Conservation (phyloP, 306 rosid species). For the Cucurbita pepo region DNA sequence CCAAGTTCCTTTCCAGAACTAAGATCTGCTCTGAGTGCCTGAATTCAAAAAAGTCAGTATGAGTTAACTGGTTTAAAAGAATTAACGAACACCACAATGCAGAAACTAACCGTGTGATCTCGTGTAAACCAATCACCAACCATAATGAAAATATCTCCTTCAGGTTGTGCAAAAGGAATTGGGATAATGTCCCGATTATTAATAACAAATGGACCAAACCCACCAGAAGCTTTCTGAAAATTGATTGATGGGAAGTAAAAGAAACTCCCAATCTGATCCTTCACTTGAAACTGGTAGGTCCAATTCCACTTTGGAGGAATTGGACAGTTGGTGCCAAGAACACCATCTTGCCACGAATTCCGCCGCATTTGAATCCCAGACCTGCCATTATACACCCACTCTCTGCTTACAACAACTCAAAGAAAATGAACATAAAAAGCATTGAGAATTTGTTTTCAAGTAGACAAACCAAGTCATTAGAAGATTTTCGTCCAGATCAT, state of each 20-base stretch:
- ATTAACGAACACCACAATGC: neutral
- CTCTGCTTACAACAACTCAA: neutral
- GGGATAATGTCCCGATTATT: constrained; percentile 39
- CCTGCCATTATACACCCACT: constrained; percentile 23
- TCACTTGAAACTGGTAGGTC: constrained; percentile 84
- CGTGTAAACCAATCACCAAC: constrained; percentile 77
- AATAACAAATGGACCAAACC: constrained; percentile 61
- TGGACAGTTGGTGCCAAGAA: constrained; percentile 81
- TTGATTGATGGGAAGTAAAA: constrained; percentile 68
- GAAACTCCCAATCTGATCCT: constrained; percentile 95
- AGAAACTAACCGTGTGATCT: constrained; percentile 46
- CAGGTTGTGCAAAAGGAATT: constrained; percentile 60
- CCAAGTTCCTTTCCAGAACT: constrained; percentile 60
- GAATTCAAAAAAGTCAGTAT: neutral
- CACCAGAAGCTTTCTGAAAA: constrained; percentile 83
- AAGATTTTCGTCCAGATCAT: constrained; percentile 59
- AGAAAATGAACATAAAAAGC: no score
- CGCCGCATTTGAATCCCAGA: constrained; percentile 76
- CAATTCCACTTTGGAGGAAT: constrained; percentile 80
- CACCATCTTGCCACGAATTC: constrained; percentile 80
- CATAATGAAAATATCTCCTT: constrained; percentile 48
- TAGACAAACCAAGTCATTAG: constrained; percentile 55
- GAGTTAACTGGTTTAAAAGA: neutral
- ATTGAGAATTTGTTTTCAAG: neutral
- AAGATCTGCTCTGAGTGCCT: constrained; percentile 50